Evolutionary conservation across 768 basidiomycete species (phyloP).

Genomic region (Psilocybe azurescens): DNA sequence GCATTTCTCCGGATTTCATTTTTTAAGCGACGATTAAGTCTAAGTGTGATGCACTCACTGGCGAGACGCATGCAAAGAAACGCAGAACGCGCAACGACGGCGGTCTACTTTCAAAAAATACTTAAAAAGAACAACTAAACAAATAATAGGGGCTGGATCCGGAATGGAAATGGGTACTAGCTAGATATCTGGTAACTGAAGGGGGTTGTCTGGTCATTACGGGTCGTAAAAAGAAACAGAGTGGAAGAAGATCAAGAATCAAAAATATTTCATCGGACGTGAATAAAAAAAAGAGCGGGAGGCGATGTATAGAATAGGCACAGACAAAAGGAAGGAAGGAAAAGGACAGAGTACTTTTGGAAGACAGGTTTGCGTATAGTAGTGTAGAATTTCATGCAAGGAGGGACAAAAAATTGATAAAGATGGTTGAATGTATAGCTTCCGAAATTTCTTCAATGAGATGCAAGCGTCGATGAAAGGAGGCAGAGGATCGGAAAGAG

Average conservation of each 20-base stretch:
- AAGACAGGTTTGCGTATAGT: background rate
- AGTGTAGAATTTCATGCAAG: background rate
- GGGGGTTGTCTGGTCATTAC: constrained; percentile 20
- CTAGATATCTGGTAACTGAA: background rate
- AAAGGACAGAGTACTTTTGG: constrained; percentile 1
- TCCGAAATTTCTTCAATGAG: background rate
- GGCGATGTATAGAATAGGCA: background rate
- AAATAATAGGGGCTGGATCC: background rate
- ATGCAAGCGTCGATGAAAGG: background rate
- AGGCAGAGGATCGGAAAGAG: background rate
- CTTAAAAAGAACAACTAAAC: background rate
- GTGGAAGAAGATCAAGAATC: background rate
- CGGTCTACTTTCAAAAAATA: background rate
- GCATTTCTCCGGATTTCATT: constrained; percentile 2
- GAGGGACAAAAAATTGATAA: background rate
- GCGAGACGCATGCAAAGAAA: no score
- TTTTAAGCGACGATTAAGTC: no score
- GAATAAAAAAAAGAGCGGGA: constrained; percentile 1
- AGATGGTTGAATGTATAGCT: background rate
- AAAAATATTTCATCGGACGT: background rate
- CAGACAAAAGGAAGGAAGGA: background rate
- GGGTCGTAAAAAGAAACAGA: constrained; percentile 24
- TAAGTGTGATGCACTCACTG: no score
- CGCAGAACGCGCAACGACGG: background rate
- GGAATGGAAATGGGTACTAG: background rate